These are phyloP conservation scores for Suillus decipiens DNA, from an alignment of 768 basidiomycete species.

Conservation along the genomic window DNA sequence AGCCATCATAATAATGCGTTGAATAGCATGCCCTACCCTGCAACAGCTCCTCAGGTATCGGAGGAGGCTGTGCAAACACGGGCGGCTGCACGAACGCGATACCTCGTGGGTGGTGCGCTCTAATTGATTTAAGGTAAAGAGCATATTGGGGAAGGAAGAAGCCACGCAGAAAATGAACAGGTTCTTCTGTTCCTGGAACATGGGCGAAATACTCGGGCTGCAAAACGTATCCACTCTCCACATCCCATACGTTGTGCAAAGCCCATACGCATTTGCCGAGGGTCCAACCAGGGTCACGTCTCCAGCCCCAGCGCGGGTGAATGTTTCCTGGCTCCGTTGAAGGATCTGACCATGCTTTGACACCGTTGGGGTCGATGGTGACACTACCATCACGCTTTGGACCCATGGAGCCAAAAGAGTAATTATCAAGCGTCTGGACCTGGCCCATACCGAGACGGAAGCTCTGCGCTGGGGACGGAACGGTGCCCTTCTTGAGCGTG, in stretches of 20 bases:
- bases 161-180: constrained; percentile 71
- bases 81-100: constrained; percentile 93
- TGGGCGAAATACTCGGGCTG: constrained; percentile 75
- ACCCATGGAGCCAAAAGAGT: constrained; percentile 78
- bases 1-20: constrained; percentile 92
- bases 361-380: constrained; percentile 82
- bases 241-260: constrained; percentile 86
- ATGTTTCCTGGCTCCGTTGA: constrained; percentile 50
- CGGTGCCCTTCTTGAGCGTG: constrained; percentile 81
- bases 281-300: constrained; percentile 67
- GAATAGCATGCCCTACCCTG: constrained; percentile 73
- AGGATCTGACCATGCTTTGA: constrained; percentile 74
- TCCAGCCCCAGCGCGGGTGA: constrained; percentile 82
- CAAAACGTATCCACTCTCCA: constrained; percentile 64
- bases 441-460: constrained; percentile 88
- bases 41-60: constrained; percentile 52
- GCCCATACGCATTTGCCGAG: constrained; percentile 88
- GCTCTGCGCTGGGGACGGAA: constrained; percentile 83
- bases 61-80: constrained; percentile 82
- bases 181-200: constrained; percentile 40
- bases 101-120: constrained; percentile 70
- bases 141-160: constrained; percentile 79
- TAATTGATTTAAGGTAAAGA: constrained; percentile 56
- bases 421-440: constrained; percentile 79
- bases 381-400: constrained; percentile 73